phyloP scores from a whole-genome alignment of 1,284 basidiomycete species.

The Xerocomus cyaneibrunnescens region DNA sequence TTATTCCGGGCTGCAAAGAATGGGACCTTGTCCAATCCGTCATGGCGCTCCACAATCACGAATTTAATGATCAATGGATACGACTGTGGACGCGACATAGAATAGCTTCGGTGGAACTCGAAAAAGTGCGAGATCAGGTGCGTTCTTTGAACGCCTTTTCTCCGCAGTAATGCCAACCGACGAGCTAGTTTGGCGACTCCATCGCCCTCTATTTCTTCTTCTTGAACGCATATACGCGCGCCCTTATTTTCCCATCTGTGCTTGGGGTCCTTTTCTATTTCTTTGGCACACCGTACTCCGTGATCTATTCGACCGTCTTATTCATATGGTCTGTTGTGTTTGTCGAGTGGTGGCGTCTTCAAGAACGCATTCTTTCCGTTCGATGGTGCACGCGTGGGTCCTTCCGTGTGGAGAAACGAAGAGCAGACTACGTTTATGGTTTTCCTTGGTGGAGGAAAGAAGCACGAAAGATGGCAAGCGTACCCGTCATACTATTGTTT shows the following conservation, averaged over 20 bases:
- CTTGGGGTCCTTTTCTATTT: constrained; percentile 64
- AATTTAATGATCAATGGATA: constrained; percentile 62
- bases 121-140: constrained; percentile 43
- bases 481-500: constrained; percentile 81
- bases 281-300: constrained; percentile 69
- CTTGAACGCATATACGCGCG: constrained; percentile 78
- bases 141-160: neutral
- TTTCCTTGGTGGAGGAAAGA: constrained; percentile 78
- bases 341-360: constrained; percentile 87
- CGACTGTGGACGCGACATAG: constrained; percentile 31
- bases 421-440: constrained; percentile 62
- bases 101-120: constrained; percentile 36
- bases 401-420: constrained; percentile 73
- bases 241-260: constrained; percentile 66
- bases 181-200: constrained; percentile 74
- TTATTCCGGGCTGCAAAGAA: constrained; percentile 64
- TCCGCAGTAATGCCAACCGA: neutral
- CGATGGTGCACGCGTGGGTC: constrained; percentile 79
- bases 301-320: constrained; percentile 74
- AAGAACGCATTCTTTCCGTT: constrained; percentile 76
- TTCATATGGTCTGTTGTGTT: constrained; percentile 83
- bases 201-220: constrained; percentile 93
- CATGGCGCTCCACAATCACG: constrained; percentile 79
- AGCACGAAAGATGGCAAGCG: constrained; percentile 66
- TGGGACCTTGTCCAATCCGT: constrained; percentile 83